phyloP scores from a whole-genome alignment of 495 filamentous ascomycete species.

The Trichoderma gamsii region DNA sequence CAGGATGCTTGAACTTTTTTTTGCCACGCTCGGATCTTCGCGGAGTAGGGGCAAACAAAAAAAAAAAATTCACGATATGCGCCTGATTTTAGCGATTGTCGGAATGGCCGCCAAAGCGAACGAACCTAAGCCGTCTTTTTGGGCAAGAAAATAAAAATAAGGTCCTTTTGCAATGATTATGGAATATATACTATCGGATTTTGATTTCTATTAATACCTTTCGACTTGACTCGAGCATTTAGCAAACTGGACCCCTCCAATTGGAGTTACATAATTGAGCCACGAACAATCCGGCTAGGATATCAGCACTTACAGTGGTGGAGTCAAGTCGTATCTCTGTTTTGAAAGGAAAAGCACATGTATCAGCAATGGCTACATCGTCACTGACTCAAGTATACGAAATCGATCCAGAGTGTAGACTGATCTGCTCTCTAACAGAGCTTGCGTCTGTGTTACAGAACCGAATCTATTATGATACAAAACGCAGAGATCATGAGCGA shows the following conservation, averaged over 20 bases:
- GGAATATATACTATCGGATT: neutral
- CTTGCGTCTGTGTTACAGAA: too few relatives aligned
- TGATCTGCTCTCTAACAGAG: too few relatives aligned
- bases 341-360: neutral
- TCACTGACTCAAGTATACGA: neutral
- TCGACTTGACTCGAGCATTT: neutral
- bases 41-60: too few relatives aligned
- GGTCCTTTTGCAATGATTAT: neutral
- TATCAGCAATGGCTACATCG: neutral
- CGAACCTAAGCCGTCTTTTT: neutral
- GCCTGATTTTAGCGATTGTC: neutral
- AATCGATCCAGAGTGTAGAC: neutral
- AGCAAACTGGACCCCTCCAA: neutral
- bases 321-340: neutral
- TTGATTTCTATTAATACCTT: neutral
- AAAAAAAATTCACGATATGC: neutral
- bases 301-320: conserved; percentile 1
- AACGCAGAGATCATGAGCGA: too few relatives aligned
- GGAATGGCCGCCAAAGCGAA: neutral
- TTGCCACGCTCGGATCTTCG: neutral
- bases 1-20: conserved; percentile 6
- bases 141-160: neutral
- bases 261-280: neutral
- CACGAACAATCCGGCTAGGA: neutral
- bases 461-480: too few relatives aligned